Base-by-base conservation (phyloP, 345 rosid species). In the Angophora floribunda region DNA sequence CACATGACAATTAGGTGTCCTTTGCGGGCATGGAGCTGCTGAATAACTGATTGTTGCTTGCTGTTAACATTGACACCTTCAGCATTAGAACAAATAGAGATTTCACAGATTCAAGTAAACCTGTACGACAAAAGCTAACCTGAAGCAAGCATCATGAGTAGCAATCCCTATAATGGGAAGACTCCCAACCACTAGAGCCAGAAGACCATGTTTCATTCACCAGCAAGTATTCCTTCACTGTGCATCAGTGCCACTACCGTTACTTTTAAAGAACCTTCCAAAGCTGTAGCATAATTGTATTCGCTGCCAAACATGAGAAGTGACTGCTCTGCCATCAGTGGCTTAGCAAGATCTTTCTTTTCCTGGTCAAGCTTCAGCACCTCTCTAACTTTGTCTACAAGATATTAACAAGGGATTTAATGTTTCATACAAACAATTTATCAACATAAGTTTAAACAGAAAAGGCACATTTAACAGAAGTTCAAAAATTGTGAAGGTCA, bases 141-240 rank as follows among this genome's bases (percentile, higher is more conserved):
- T 96, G 94, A 96, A 95, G 94, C 96, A 96, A 87, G 96, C 87
- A 88, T 96, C 99, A 0, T 93, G 98, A 79, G 98, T 96, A 41
- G 99, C 96, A 80, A 97, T 95, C 47, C 96, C 98, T 41, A 93
- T 91, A n/a, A 96, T 95, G 1, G 98, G 96, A 4, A 97, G 97
- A 91, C 91, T 95, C 93, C 96, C 99, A 88, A 96, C 99, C 50
- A 96, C 99, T 63, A 96, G 90, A 85, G 99, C 99, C 91, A 96
- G 91, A 86, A 97, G 97, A 86, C 98, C 97, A 57, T 97, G 99
- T 91, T 97, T 97, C 98, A 97, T 96, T 97, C 99, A 89, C 99
- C 99, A 52, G 98, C 99, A 86, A 97, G 98, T 87, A 97, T 94
- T 52, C 99, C 99, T 91, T 96, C 99, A 51, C 97, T 96, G 88